Evolutionary conservation across 179 eudicot species (phyloP).

Genomic region (Heliamphora pulchella): DNA sequence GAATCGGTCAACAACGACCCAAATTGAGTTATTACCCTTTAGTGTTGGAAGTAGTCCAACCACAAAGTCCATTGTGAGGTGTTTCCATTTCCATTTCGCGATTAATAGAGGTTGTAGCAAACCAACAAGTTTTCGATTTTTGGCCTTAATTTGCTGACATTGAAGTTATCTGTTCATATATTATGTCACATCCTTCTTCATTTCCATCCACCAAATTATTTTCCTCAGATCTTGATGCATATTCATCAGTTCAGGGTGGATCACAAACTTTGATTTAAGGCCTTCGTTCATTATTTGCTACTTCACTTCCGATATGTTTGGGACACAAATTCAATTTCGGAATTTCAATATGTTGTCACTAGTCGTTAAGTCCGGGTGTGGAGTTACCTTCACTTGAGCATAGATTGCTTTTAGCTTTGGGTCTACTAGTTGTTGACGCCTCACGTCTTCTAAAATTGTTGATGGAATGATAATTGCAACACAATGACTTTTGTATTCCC

Average conservation of each 20-base stretch:
- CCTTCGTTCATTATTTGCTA: not conserved
- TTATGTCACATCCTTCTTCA: not conserved
- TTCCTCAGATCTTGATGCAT: not conserved
- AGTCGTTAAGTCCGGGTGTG: not conserved
- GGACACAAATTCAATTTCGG: not conserved
- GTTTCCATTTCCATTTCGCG: not conserved
- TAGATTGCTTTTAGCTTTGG: too few relatives aligned
- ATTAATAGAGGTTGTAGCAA: not conserved
- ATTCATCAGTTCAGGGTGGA: not conserved
- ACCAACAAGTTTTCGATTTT: not conserved
- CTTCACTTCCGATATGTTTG: not conserved
- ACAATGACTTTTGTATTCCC: too few relatives aligned
- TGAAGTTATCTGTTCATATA: not conserved
- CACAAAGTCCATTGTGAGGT: not conserved
- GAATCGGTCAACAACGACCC: not conserved
- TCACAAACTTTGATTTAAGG: not conserved
- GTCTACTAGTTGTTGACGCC: too few relatives aligned
- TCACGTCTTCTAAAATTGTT: too few relatives aligned
- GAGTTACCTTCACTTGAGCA: too few relatives aligned
- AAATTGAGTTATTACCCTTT: not conserved
- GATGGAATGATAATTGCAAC: not conserved
- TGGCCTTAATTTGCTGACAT: not conserved
- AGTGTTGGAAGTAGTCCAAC: not conserved
- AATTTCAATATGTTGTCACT: not conserved
- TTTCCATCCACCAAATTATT: too few relatives aligned